These are phyloP conservation scores for Chlorencoelia australis DNA, from an alignment of 2,329 filamentous ascomycete genomes.

Conservation along the genomic window DNA sequence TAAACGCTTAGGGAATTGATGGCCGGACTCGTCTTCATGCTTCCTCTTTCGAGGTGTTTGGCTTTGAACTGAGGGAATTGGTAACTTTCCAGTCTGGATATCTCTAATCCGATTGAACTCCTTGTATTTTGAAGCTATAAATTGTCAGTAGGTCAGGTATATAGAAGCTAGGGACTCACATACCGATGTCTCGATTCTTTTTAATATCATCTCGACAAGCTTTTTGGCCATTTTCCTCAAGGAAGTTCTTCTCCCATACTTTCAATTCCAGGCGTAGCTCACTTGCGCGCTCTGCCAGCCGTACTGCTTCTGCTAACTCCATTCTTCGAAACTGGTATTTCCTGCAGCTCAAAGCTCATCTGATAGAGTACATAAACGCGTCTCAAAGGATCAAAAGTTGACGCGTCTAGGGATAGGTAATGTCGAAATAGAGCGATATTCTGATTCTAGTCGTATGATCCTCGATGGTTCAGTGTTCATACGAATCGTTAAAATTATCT, in stretches of 20 bases:
- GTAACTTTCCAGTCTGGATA: constrained; percentile 44
- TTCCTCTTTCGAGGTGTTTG: constrained; percentile 30
- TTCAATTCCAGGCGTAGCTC: constrained; percentile 61
- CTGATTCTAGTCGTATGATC: too few relatives aligned
- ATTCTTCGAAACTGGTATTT: too few relatives aligned
- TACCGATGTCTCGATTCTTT: constrained; percentile 60
- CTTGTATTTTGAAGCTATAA: constrained; percentile 52
- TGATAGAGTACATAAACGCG: too few relatives aligned
- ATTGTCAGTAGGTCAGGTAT: constrained; percentile 1
- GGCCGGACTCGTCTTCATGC: constrained; percentile 27
- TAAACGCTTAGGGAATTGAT: constrained; percentile 43
- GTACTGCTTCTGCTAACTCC: too few relatives aligned
- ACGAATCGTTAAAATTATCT: too few relatives aligned
- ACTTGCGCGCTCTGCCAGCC: constrained; percentile 30
- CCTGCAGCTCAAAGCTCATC: too few relatives aligned
- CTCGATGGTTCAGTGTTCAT: too few relatives aligned
- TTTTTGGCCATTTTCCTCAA: constrained; percentile 55
- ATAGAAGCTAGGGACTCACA: constrained; percentile 10
- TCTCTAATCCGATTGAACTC: constrained; percentile 60
- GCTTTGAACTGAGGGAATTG: constrained; percentile 17
- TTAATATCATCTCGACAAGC: constrained; percentile 69
- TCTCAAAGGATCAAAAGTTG: too few relatives aligned
- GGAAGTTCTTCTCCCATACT: constrained; percentile 62
- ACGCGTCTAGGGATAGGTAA: too few relatives aligned
- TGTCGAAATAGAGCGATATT: too few relatives aligned